Evolutionary conservation across 2,329 filamentous ascomycete genomes (phyloP).

Genomic region (Pseudogymnoascus verrucosus): DNA sequence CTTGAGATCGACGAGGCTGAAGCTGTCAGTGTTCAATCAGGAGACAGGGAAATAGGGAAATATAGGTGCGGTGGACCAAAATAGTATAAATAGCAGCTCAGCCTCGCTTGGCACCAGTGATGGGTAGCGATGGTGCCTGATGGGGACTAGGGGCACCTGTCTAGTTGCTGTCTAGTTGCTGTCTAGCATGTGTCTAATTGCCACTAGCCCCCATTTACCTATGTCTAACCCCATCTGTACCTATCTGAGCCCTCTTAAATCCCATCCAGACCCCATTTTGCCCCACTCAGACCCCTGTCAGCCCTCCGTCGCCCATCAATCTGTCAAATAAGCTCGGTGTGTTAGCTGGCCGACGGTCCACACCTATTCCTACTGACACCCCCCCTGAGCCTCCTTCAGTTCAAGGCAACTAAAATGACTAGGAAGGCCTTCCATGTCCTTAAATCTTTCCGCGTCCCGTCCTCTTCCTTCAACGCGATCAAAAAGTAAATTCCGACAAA

Average conservation of each 20-base stretch:
- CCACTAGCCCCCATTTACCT: neutral
- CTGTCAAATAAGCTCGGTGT: constrained; percentile 3
- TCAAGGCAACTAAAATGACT: neutral
- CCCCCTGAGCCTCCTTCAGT: neutral
- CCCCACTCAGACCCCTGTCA: neutral
- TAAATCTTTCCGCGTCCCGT: neutral
- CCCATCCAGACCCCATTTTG: neutral
- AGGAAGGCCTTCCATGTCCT: neutral
- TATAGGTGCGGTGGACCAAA: neutral
- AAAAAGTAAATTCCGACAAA: neutral
- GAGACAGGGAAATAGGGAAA: neutral
- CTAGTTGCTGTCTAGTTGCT: neutral
- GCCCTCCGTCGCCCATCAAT: neutral
- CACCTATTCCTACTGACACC: neutral
- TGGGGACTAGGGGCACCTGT: neutral
- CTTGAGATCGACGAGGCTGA: constrained; percentile 3
- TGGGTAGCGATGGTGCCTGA: neutral
- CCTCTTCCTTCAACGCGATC: neutral
- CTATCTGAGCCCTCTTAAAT: neutral
- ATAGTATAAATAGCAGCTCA: neutral
- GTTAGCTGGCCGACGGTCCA: neutral
- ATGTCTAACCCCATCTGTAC: neutral
- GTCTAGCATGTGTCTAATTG: neutral
- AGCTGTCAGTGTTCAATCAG: neutral
- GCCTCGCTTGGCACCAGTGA: neutral